A percentile compares a stretch with the other conserved stretches of the same genome.
Conservation (phyloP, 2,329 filamentous ascomycete species). For the Mycosphaerella sp. region DNA sequence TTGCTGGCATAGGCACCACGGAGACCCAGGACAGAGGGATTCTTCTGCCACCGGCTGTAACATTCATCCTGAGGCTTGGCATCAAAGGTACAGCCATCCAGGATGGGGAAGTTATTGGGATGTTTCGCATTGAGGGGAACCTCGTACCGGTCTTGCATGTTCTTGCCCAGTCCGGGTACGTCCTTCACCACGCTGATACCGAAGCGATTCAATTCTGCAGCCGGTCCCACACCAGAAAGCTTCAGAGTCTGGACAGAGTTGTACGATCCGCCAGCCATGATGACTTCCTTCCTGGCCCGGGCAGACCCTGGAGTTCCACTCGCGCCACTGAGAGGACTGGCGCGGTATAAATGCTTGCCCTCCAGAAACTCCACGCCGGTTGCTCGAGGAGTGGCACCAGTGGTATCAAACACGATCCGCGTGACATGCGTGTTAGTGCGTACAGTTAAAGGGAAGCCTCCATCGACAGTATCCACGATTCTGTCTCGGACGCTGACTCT, state of each 20-base stretch:
- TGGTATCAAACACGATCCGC: slow-evolving; percentile 58
- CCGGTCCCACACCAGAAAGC: slow-evolving; percentile 55
- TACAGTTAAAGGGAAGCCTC: slow-evolving; percentile 52
- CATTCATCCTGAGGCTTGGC: slow-evolving; percentile 35
- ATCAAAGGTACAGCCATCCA: slow-evolving; percentile 38
- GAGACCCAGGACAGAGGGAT: slow-evolving; percentile 32
- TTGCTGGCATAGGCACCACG: slow-evolving; percentile 44
- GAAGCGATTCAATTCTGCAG: slow-evolving; percentile 46
- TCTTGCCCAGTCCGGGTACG: slow-evolving; percentile 56
- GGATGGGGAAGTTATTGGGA: slow-evolving; percentile 32
- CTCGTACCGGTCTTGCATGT: slow-evolving; percentile 56
- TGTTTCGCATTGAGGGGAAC: slow-evolving; percentile 46
- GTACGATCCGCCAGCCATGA: slow-evolving; percentile 47
- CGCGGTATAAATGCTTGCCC: slow-evolving; percentile 35
- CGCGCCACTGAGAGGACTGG: slow-evolving; percentile 32
- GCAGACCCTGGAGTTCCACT: slow-evolving; percentile 37
- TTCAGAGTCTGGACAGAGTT: slow-evolving; percentile 60
- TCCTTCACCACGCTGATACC: slow-evolving; percentile 50
- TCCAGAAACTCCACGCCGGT: slow-evolving; percentile 39
- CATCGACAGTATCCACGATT: slow-evolving; percentile 44
- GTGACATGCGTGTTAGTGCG: slow-evolving; percentile 57
- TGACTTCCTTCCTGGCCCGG: slow-evolving; percentile 40
- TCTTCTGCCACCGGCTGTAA: slow-evolving; percentile 38
- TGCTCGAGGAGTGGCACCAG: slow-evolving; percentile 41
- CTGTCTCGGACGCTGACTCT: slow-evolving; percentile 55